Base-by-base conservation (phyloP, 2,329 filamentous ascomycete genomes). In the Neofusicoccum cordaticola region DNA sequence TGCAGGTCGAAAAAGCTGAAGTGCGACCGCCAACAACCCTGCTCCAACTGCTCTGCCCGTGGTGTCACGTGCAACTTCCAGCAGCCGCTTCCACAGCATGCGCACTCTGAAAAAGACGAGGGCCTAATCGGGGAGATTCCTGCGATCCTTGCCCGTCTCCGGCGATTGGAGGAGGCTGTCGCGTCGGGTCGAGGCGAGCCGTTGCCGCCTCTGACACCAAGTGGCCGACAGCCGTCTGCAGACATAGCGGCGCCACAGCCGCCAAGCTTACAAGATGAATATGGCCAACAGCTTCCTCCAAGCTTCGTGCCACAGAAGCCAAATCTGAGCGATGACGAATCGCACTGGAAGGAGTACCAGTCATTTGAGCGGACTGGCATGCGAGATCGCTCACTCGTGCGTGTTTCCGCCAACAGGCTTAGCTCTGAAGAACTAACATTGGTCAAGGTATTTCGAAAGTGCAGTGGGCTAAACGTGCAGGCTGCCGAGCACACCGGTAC, bases 1-100 rank as follows among this genome's bases (percentile, higher is more conserved):
- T 63, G 61, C 17, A 27, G 61, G 27, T 31, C 48, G 19, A 63
- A 63, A 45, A 63, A 63, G 50, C 37, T 63, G 15, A 50, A 50
- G 15, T 63, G 61, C 34, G 41, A 53, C 50, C 48, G 61, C 8
- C 48, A 44, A 7, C 50, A 63, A 13, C 61, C 61, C 11, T 63
- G 61, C 48, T 22, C 37, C 22, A 63, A 63, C 17, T 63, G 61
- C 8, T 13, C 47, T 4, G 27, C 56, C 12, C 41, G 56, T 1
- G 56, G 56, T 5, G 56, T 48, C 2, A 39, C 4, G 4, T 60
- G 56, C 34, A 7, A 4, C 19, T n/a, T 9, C 9, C 34, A 11
- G 56, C 56, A 17, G 22, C 41, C 15, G 4, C 41, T 35, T 22
- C 27, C 41, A 4, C 22, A 22, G 2, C 22, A 37, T 2, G 9